Conservation (phyloP, 495 filamentous ascomycete species). For the Penicillium coffeae region DNA sequence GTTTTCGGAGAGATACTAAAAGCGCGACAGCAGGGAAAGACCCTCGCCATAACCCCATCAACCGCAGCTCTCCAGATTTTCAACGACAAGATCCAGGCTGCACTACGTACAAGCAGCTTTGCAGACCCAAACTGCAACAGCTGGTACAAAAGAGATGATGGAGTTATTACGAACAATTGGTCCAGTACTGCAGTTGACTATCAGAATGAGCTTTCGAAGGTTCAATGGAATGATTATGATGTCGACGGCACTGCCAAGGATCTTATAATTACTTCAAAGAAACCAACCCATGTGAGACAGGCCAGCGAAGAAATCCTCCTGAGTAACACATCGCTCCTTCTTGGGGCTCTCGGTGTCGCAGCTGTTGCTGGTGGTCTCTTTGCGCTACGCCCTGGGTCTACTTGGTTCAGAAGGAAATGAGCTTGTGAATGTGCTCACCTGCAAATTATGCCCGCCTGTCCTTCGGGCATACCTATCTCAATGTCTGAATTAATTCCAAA, state of each 20-base stretch:
- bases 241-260: conserved; percentile 34
- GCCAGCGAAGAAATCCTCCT: conserved; percentile 43
- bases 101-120: conserved; percentile 41
- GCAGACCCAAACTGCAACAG: conserved; percentile 52
- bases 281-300: conserved; percentile 33
- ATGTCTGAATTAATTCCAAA: no score
- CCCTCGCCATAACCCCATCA: conserved; percentile 38
- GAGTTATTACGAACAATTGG: conserved; percentile 57
- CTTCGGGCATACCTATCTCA: no score
- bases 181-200: conserved; percentile 48
- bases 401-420: not conserved
- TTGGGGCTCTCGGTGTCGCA: conserved; percentile 28
- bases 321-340: conserved; percentile 27
- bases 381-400: conserved; percentile 2
- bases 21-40: conserved; percentile 31
- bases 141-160: conserved; percentile 55
- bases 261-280: conserved; percentile 26
- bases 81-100: conserved; percentile 44
- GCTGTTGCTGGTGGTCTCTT: conserved; percentile 16
- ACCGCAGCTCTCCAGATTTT: conserved; percentile 31
- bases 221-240: conserved; percentile 49
- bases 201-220: conserved; percentile 36
- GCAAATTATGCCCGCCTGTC: no score
- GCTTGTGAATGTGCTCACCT: no score
- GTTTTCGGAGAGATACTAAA: conserved; percentile 38